Percentiles rank a stretch among this genome's conserved stretches.
These are phyloP conservation scores for Cutaneotrichosporon spelunceum DNA, from an alignment of 1,284 basidiomycete species.

Conservation along the genomic window DNA sequence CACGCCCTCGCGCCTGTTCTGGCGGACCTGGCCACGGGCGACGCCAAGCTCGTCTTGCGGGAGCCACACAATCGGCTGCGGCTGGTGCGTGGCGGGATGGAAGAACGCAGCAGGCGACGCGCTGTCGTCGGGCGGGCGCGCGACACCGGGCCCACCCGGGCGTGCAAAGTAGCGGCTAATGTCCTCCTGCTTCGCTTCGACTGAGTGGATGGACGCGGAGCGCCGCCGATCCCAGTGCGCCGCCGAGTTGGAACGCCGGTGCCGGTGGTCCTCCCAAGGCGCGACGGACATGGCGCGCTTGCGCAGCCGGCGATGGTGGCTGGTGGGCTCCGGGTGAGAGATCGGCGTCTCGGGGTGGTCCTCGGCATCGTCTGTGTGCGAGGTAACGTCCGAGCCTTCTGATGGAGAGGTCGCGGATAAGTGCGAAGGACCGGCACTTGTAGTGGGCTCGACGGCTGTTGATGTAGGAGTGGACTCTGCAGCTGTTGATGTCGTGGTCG, in stretches of 20 bases:
- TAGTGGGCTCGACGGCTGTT: too few relatives aligned
- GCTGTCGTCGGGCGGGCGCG: constrained; percentile 21
- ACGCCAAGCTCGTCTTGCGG: constrained; percentile 68
- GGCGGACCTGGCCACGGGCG: constrained; percentile 62
- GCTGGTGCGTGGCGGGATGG: constrained; percentile 72
- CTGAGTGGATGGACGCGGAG: not conserved
- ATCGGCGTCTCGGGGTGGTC: not conserved
- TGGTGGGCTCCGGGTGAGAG: too few relatives aligned
- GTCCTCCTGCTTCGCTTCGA: not conserved
- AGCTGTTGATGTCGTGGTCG: too few relatives aligned
- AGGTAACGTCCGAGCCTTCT: too few relatives aligned
- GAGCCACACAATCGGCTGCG: constrained; percentile 75
- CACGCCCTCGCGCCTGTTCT: constrained; percentile 61
- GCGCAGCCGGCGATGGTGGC: not conserved
- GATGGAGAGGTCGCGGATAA: too few relatives aligned
- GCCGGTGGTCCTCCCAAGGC: not conserved
- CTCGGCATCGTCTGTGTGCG: too few relatives aligned
- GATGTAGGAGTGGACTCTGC: too few relatives aligned
- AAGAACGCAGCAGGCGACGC: constrained; percentile 59
- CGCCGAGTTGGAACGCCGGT: not conserved
- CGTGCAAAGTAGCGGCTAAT: constrained; percentile 37
- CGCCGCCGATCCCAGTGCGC: not conserved
- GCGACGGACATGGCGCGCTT: not conserved
- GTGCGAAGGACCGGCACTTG: too few relatives aligned
- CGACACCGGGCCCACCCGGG: constrained; percentile 44